Conservation (phyloP, 139 green algal species). For the Asterochloris sp. region DNA sequence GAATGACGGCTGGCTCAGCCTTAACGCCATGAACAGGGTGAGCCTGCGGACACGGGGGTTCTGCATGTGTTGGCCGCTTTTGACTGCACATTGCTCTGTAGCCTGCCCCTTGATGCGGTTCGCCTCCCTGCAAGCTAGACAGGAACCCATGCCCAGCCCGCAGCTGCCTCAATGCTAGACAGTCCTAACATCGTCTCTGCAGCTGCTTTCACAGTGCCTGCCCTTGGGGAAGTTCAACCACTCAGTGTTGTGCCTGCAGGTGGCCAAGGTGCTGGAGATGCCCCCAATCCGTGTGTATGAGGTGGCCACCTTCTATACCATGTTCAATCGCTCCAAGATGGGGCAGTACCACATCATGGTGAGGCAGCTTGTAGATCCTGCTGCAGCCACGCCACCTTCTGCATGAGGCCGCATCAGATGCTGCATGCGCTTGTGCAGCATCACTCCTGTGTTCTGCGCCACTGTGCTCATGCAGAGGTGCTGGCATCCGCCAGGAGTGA, state of each 20-base stretch:
- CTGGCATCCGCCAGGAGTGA: no score
- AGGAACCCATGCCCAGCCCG: no score
- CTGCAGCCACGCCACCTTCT: no score
- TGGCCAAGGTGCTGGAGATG: slow-evolving; percentile 85
- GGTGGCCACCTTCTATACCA: slow-evolving; percentile 99
- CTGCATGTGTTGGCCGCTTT: no score
- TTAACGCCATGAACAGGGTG: slow-evolving; percentile 88
- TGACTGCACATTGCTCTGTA: no score
- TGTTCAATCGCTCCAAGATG: slow-evolving; percentile 97
- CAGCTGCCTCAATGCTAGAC: neutral
- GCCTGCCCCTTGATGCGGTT: no score
- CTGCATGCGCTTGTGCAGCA: no score
- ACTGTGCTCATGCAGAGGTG: neutral
- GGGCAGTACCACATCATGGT: slow-evolving; percentile 96
- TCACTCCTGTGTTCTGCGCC: no score
- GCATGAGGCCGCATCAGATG: no score
- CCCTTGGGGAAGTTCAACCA: neutral
- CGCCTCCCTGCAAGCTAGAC: no score
- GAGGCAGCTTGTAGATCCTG: no score
- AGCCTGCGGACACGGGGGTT: no score
- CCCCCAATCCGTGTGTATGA: slow-evolving; percentile 94
- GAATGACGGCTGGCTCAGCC: slow-evolving; percentile 86
- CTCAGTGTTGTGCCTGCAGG: neutral
- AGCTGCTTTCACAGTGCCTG: neutral
- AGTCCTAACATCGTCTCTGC: neutral